These are phyloP conservation scores for Pseudohyphozyma bogoriensis DNA, from an alignment of 768 basidiomycete species.

Conservation along the genomic window DNA sequence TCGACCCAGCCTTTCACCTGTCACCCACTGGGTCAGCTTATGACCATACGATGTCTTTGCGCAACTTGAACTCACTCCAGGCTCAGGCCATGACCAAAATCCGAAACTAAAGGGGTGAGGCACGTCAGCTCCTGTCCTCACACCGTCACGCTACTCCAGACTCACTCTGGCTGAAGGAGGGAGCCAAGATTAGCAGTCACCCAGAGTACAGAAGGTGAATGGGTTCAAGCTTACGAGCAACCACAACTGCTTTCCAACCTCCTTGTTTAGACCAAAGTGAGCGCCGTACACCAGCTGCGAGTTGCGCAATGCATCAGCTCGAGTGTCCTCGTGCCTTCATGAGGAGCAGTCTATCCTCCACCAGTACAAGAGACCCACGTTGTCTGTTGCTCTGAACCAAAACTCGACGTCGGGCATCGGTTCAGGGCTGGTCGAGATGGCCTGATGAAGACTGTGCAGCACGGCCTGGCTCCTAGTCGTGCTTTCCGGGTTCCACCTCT, in stretches of 20 bases:
- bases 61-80: no score
- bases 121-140: no score
- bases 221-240: not conserved
- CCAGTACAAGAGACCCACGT: not conserved
- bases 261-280: not conserved
- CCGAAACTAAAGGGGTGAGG: no score
- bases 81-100: no score
- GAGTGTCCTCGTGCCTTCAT: no score
- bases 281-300: not conserved
- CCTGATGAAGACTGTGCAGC: not conserved
- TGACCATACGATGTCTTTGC: no score
- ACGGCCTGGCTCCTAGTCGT: not conserved
- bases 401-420: slow-evolving; percentile 5
- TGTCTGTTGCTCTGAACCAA: no score
- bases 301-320: not conserved
- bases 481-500: not conserved
- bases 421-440: not conserved
- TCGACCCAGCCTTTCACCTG: not conserved
- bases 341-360: not conserved
- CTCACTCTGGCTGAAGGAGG: no score
- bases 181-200: no score
- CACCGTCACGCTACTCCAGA: no score
- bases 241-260: not conserved
- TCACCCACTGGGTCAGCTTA: not conserved
- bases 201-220: no score